Percentiles rank a stretch among this genome's conserved stretches.
Conservation (phyloP, 306 rosid species). For the Purshia tridentata region DNA sequence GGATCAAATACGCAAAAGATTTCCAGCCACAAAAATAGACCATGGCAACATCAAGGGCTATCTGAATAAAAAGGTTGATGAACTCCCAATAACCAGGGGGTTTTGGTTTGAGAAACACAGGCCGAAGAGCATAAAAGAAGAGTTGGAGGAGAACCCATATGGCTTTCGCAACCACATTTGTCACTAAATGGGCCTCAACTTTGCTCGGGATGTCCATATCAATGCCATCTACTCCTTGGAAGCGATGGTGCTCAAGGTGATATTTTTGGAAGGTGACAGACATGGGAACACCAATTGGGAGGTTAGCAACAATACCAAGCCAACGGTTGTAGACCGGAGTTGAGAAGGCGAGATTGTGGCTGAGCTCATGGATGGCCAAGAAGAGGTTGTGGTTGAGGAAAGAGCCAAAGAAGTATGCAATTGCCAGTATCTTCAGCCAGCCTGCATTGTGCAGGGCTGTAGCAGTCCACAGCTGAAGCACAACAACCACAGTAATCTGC, state of each 20-base stretch:
- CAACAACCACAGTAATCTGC: slow-evolving; percentile 71
- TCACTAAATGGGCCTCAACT: slow-evolving; percentile 70
- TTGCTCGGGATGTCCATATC: slow-evolving; percentile 90
- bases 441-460: slow-evolving; percentile 54
- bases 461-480: slow-evolving; percentile 86
- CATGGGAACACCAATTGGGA: slow-evolving; percentile 93
- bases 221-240: slow-evolving; percentile 89
- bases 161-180: slow-evolving; percentile 49
- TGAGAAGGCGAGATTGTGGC: slow-evolving; percentile 96
- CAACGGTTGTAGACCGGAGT: slow-evolving; percentile 71
- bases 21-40: slow-evolving; percentile 76
- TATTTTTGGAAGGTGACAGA: slow-evolving; percentile 91
- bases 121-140: slow-evolving; percentile 84
- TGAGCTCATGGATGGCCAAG: slow-evolving; percentile 92
- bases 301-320: slow-evolving; percentile 92
- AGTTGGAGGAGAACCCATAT: slow-evolving; percentile 84
- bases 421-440: slow-evolving; percentile 73
- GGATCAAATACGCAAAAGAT: slow-evolving; percentile 69
- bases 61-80: slow-evolving; percentile 63
- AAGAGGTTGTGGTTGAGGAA: slow-evolving; percentile 94
- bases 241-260: slow-evolving; percentile 92
- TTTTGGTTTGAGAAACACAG: slow-evolving; percentile 80
- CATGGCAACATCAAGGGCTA: slow-evolving; percentile 59
- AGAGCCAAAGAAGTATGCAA: slow-evolving; percentile 89
- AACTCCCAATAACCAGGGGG: slow-evolving; percentile 92